phyloP scores from a whole-genome alignment of 495 filamentous ascomycete species.

The Aspergillus asperescens region DNA sequence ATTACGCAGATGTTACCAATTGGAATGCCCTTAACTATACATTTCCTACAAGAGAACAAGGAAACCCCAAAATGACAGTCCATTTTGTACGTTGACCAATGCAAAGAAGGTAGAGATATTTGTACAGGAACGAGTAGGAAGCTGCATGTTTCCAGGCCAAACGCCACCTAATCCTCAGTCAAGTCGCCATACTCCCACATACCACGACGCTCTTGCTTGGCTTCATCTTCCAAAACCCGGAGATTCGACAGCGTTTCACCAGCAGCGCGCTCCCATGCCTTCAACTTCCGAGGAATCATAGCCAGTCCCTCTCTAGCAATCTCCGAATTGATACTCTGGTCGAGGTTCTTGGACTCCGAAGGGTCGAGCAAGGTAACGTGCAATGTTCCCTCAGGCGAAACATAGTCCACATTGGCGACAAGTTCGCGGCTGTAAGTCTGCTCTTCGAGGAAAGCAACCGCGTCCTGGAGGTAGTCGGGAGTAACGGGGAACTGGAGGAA shows the following conservation, averaged over 20 bases:
- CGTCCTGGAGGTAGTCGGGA: constrained; percentile 73
- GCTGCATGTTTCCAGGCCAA: not conserved
- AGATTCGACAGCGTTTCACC: constrained; percentile 62
- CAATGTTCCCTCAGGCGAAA: constrained; percentile 66
- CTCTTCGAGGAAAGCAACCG: constrained; percentile 63
- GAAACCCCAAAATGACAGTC: not conserved
- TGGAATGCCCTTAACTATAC: too few relatives aligned
- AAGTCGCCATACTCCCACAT: constrained; percentile 99
- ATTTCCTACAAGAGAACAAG: too few relatives aligned
- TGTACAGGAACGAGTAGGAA: constrained; percentile 11
- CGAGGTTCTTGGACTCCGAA: constrained; percentile 48
- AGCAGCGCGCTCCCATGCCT: constrained; percentile 77
- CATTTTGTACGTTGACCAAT: not conserved
- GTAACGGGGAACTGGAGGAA: constrained; percentile 78
- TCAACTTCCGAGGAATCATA: constrained; percentile 84
- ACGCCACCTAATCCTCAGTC: constrained; percentile 65
- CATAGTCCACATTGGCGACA: constrained; percentile 85
- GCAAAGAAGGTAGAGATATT: constrained; percentile 1
- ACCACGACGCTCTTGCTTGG: constrained; percentile 70
- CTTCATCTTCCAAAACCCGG: constrained; percentile 62
- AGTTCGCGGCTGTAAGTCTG: constrained; percentile 62
- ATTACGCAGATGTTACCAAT: too few relatives aligned
- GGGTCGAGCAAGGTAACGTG: constrained; percentile 86
- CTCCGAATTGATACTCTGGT: constrained; percentile 81
- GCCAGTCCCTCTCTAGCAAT: constrained; percentile 77